Conservation (phyloP, 306 rosid genomes). For the Sphenostylis stenocarpa region DNA sequence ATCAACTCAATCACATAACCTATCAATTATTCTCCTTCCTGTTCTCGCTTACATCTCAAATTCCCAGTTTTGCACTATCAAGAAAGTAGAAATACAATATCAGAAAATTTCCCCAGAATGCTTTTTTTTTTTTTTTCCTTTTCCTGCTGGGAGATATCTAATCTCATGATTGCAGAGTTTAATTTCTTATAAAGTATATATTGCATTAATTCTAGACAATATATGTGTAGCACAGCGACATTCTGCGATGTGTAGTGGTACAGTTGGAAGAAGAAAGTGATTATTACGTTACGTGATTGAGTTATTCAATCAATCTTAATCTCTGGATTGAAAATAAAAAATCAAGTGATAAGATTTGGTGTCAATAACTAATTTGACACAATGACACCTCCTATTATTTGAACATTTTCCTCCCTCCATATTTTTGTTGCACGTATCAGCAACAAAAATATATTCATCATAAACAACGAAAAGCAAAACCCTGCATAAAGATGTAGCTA, state of each 20-base stretch:
- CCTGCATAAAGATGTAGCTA: background rate
- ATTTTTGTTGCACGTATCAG: background rate
- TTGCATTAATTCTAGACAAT: background rate
- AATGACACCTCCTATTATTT: background rate
- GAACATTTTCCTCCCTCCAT: background rate
- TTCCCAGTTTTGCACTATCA: background rate
- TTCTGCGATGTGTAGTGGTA: background rate
- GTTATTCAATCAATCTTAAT: background rate
- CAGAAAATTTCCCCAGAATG: background rate
- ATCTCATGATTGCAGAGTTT: background rate
- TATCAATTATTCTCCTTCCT: background rate
- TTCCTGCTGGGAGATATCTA: background rate
- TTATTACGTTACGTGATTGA: background rate
- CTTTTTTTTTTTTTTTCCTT: background rate
- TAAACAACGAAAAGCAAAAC: background rate
- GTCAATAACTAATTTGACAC: background rate
- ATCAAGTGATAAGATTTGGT: background rate
- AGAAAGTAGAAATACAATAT: background rate
- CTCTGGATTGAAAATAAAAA: background rate
- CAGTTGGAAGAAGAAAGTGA: background rate
- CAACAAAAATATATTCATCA: background rate
- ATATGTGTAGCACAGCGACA: background rate
- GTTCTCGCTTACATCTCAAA: background rate
- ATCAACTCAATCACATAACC: background rate
- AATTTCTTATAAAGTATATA: background rate